A percentile compares a stretch with the other conserved stretches of the same genome.
Evolutionary conservation across 306 rosid genomes (phyloP).

Genomic region (Cicer bijugum): DNA sequence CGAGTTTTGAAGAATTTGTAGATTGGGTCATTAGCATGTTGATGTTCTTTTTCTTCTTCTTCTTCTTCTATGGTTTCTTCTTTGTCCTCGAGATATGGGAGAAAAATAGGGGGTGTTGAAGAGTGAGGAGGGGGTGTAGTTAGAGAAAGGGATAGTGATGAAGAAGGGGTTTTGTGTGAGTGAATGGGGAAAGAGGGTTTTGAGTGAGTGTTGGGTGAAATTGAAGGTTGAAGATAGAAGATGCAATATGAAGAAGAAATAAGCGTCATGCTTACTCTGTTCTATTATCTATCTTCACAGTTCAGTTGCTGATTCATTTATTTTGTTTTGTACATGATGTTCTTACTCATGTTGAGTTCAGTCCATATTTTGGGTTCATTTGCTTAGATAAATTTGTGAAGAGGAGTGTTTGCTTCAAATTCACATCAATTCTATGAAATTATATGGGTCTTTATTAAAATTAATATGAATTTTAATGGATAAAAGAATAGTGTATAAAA

Average conservation of each 20-base stretch:
- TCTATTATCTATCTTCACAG: background rate
- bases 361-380: too few relatives aligned
- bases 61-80: conserved; percentile 21
- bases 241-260: background rate
- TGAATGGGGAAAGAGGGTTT: conserved; percentile 20
- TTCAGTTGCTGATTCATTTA: background rate
- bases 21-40: conserved; percentile 58
- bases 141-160: background rate
- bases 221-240: conserved; percentile 23
- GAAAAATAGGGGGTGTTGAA: conserved; percentile 60
- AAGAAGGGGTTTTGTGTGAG: conserved; percentile 3
- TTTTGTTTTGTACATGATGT: background rate
- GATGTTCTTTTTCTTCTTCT: background rate
- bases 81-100: conserved; percentile 50
- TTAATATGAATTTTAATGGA: too few relatives aligned
- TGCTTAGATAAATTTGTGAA: too few relatives aligned
- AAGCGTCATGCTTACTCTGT: too few relatives aligned
- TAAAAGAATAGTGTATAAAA: too few relatives aligned
- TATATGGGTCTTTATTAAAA: too few relatives aligned
- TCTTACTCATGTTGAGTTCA: background rate
- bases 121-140: conserved; percentile 6
- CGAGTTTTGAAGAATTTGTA: conserved; percentile 66
- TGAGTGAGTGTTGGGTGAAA: conserved; percentile 2
- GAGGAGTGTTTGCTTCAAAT: too few relatives aligned
- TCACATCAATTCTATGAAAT: too few relatives aligned